Evolutionary conservation across 495 filamentous ascomycete species (phyloP).

Genomic region (Cercophora samala): DNA sequence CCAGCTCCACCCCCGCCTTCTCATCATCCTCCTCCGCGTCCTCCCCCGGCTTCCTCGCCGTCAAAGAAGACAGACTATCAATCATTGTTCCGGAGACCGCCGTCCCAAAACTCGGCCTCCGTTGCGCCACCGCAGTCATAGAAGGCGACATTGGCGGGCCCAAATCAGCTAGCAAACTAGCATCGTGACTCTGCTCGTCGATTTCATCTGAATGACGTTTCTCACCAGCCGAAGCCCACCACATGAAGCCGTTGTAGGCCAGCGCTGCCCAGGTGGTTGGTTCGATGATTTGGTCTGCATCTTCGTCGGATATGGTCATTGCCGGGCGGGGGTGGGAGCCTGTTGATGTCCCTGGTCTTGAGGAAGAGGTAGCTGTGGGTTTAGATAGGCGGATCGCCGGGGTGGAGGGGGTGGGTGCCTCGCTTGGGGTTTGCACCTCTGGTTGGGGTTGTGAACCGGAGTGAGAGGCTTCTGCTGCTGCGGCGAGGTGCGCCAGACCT

Average conservation of each 20-base stretch:
- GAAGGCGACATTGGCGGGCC: slow-evolving; percentile 30
- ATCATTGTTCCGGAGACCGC: slow-evolving; percentile 17
- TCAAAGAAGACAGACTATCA: slow-evolving; percentile 41
- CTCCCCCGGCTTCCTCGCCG: slow-evolving; percentile 24
- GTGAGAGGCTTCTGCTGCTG: slow-evolving; percentile 23
- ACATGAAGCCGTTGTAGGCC: slow-evolving; percentile 90
- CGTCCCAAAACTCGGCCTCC: slow-evolving; percentile 32
- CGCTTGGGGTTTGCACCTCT: slow-evolving; percentile 20
- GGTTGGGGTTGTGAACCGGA: slow-evolving; percentile 1
- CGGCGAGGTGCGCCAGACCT: slow-evolving; percentile 57
- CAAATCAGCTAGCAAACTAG: slow-evolving; percentile 45
- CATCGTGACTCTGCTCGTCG: slow-evolving; percentile 48
- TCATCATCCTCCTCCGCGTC: slow-evolving; percentile 26
- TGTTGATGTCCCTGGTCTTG: slow-evolving; percentile 29
- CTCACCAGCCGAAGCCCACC: slow-evolving; percentile 97
- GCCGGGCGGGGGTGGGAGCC: slow-evolving; percentile 8
- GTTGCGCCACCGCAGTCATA: slow-evolving; percentile 11
- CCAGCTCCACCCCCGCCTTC: slow-evolving; percentile 57
- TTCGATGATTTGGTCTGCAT: slow-evolving; percentile 61
- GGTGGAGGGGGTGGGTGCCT: slow-evolving; percentile 23
- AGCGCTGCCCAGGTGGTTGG: slow-evolving; percentile 83
- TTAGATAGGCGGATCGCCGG: slow-evolving; percentile 27
- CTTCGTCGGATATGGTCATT: slow-evolving; percentile 34
- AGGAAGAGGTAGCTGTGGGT: slow-evolving; percentile 12
- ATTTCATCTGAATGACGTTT: slow-evolving; percentile 55